Evolutionary conservation across 306 rosid species (phyloP).

Genomic region (Castanea mollissima): DNA sequence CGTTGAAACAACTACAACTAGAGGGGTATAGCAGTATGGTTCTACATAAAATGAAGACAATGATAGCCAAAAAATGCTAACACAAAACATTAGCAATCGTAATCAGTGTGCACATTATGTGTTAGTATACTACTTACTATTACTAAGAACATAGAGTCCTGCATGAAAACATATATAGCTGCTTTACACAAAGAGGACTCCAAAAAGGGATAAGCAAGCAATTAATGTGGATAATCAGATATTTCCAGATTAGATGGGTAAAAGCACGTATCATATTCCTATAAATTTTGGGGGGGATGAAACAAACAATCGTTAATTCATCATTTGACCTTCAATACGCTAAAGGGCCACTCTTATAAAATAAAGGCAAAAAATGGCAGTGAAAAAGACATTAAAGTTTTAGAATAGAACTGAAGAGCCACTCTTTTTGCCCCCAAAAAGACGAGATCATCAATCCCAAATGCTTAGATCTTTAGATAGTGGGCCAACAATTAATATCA

Average conservation of each 20-base stretch:
- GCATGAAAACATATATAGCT: background rate
- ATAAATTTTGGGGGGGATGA: too few species aligned
- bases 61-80: background rate
- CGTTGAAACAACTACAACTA: constrained; percentile 2
- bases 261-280: too few species aligned
- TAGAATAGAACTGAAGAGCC: too few species aligned
- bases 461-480: background rate
- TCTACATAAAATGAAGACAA: background rate
- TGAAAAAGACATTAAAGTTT: constrained; percentile 5
- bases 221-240: background rate
- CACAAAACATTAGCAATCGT: background rate
- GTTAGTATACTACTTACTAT: background rate
- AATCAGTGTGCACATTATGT: background rate
- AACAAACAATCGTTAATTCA: background rate
- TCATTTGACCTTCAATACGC: background rate
- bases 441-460: background rate
- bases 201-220: too few species aligned
- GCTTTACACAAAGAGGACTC: background rate
- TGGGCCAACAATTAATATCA: background rate
- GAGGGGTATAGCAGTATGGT: constrained; percentile 6
- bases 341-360: background rate
- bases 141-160: background rate
- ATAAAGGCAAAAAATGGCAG: background rate
- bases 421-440: constrained; percentile 1
- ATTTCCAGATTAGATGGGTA: background rate